Evolutionary conservation across 495 filamentous ascomycete species (phyloP).

Genomic region (Neurospora sp.): DNA sequence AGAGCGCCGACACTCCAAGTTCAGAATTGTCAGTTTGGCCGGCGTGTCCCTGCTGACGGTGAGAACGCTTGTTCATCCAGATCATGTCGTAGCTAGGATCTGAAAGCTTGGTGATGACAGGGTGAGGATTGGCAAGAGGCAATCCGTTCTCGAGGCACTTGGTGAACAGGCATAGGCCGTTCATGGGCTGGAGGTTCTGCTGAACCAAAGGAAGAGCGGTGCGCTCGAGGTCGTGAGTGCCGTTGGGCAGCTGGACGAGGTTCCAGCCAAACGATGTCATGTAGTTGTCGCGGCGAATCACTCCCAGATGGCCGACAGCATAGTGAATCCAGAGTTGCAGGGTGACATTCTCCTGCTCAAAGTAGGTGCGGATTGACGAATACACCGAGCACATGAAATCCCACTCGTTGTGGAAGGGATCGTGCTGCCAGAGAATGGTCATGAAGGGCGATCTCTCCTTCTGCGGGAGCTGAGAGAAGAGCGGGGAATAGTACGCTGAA

Average conservation of each 20-base stretch:
- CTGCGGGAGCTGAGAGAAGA: slow-evolving; percentile 9
- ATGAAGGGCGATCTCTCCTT: slow-evolving; percentile 13
- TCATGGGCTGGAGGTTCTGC: slow-evolving; percentile 13
- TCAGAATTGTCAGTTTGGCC: background rate
- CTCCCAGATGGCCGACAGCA: slow-evolving; percentile 11
- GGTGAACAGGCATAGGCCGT: slow-evolving; percentile 14
- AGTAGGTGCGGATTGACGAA: slow-evolving; percentile 11
- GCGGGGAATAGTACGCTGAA: slow-evolving; percentile 9
- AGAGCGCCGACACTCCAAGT: background rate
- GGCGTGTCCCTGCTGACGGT: background rate
- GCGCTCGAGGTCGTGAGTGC: slow-evolving; percentile 11
- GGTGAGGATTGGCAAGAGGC: slow-evolving; percentile 9
- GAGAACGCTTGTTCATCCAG: slow-evolving; percentile 12
- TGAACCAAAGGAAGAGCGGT: background rate
- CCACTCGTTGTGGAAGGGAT: slow-evolving; percentile 18
- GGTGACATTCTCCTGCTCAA: slow-evolving; percentile 8
- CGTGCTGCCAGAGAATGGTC: slow-evolving; percentile 14
- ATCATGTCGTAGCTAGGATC: slow-evolving; percentile 13
- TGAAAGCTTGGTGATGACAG: slow-evolving; percentile 13
- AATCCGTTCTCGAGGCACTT: slow-evolving; percentile 15
- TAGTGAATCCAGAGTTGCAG: slow-evolving; percentile 17
- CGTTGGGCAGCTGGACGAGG: slow-evolving; percentile 8
- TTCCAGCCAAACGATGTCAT: slow-evolving; percentile 14
- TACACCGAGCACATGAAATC: slow-evolving; percentile 20
- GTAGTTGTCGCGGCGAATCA: slow-evolving; percentile 13